A percentile compares a stretch with the other conserved stretches of the same genome.
phyloP scores from a whole-genome alignment of 768 basidiomycete genomes.

The Tubosaeta sp. region DNA sequence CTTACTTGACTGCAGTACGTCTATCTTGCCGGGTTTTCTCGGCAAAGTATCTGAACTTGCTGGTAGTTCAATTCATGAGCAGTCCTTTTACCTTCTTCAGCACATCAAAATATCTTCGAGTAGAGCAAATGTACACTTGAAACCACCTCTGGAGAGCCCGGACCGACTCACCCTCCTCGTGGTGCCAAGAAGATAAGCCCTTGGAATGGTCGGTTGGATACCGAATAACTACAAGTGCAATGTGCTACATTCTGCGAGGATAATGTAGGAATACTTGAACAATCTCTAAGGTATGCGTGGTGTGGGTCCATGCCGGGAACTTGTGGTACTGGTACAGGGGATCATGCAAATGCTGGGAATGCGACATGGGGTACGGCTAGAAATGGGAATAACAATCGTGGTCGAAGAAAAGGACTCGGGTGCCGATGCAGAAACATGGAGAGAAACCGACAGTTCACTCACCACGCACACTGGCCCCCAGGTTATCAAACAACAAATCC shows the following conservation, averaged over 20 bases:
- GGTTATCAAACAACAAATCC: conserved; percentile 27
- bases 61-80: conserved; percentile 26
- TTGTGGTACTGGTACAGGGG: conserved; percentile 19
- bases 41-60: conserved; percentile 4
- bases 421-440: conserved; percentile 4
- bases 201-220: conserved; percentile 3
- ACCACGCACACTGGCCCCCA: conserved; percentile 15
- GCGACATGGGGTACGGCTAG: conserved; percentile 15
- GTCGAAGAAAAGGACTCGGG: background rate
- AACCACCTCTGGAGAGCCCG: conserved; percentile 5
- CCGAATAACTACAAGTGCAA: conserved; percentile 15
- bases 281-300: conserved; percentile 19
- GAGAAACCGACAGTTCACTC: conserved; percentile 13
- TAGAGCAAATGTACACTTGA: conserved; percentile 17
- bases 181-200: conserved; percentile 1
- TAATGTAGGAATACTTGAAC: conserved; percentile 18
- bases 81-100: conserved; percentile 9
- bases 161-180: background rate
- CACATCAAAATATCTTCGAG: conserved; percentile 11
- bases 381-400: conserved; percentile 2
- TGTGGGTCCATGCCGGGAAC: conserved; percentile 21
- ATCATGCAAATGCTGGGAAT: conserved; percentile 24
- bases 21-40: background rate
- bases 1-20: conserved; percentile 86
- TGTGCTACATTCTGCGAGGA: conserved; percentile 18